phyloP scores from a whole-genome alignment of 1,284 basidiomycete species.

The Trichosporon coremiiforme region DNA sequence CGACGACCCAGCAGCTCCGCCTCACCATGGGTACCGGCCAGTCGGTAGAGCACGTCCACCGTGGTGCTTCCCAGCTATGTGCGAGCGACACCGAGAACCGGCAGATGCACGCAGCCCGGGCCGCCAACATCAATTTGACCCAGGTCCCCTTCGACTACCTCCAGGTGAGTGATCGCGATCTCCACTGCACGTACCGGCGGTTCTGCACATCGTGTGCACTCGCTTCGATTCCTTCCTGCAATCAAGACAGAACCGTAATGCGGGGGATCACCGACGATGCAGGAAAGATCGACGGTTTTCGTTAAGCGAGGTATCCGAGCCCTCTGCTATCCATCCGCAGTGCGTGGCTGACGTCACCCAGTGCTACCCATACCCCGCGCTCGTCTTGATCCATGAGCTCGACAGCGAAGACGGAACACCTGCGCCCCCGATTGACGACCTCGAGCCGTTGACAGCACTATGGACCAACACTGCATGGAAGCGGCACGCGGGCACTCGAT shows the following conservation, averaged over 20 bases:
- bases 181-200: too few relatives aligned
- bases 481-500: not conserved
- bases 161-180: not conserved
- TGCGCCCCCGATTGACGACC: not conserved
- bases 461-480: conserved; percentile 11
- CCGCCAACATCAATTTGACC: conserved; percentile 9
- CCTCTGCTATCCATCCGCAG: not conserved
- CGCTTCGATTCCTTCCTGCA: not conserved
- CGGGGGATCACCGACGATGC: not conserved
- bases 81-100: conserved; percentile 7
- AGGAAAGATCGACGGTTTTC: not conserved
- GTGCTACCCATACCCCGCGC: not conserved
- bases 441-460: not conserved
- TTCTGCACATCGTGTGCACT: not conserved
- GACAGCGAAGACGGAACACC: not conserved
- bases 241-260: not conserved
- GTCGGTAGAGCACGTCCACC: not conserved
- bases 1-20: not conserved
- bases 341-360: not conserved
- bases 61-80: not conserved
- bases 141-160: conserved; percentile 10
- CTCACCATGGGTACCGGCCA: not conserved
- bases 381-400: not conserved
- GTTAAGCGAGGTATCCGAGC: not conserved
- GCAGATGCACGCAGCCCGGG: not conserved